Evolutionary conservation across 306 rosid genomes (phyloP).

Genomic region (Trichosanthes cucumerina): DNA sequence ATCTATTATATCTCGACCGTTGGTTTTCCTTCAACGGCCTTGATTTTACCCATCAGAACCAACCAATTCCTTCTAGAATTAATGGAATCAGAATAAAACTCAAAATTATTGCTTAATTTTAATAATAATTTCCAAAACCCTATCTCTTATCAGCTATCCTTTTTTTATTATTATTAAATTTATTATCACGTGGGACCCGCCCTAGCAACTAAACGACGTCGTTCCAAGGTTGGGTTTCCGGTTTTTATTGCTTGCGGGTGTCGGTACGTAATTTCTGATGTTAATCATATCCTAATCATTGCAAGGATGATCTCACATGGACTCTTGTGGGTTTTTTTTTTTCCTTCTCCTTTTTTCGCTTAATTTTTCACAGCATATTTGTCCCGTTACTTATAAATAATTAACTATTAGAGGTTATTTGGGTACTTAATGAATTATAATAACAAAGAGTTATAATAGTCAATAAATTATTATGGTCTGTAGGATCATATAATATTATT

Average conservation of each 20-base stretch:
- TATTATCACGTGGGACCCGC: neutral
- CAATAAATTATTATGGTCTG: too few relatives aligned
- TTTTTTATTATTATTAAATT: neutral
- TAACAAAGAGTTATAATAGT: too few relatives aligned
- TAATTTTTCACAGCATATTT: neutral
- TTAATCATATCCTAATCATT: neutral
- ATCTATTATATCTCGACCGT: neutral
- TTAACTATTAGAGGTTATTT: too few relatives aligned
- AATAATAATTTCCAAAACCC: neutral
- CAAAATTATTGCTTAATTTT: neutral
- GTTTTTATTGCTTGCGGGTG: neutral
- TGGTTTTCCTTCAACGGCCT: neutral
- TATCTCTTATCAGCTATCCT: neutral
- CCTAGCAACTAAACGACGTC: neutral
- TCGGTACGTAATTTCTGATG: neutral
- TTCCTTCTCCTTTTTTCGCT: neutral
- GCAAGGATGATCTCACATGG: neutral
- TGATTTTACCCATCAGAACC: neutral
- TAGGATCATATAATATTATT: too few relatives aligned
- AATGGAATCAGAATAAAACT: neutral
- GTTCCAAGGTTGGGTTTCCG: neutral
- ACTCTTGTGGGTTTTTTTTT: neutral
- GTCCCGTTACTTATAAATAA: too few relatives aligned
- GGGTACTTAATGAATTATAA: too few relatives aligned
- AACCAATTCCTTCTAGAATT: neutral